Evolutionary conservation across 2,329 filamentous ascomycete genomes (phyloP).

Genomic region (Cercospora citrullina): DNA sequence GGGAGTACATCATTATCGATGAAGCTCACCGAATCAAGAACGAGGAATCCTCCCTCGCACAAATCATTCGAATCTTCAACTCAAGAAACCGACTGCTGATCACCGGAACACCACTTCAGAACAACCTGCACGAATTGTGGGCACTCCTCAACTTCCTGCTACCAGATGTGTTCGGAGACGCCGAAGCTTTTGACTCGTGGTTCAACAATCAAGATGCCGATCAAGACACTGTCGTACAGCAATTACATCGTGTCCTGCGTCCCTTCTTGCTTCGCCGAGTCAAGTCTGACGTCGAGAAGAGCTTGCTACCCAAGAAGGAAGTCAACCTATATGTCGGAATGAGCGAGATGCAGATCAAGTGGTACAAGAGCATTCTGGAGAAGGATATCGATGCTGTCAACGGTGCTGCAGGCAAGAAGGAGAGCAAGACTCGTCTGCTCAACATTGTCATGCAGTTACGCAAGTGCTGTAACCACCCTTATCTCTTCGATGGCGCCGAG

Average conservation of each 20-base stretch:
- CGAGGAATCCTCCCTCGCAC: constrained; percentile 92
- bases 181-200: constrained; percentile 97
- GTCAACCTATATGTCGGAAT: constrained; percentile 96
- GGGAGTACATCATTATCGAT: constrained; percentile 99
- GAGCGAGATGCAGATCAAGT: constrained; percentile 98
- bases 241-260: constrained; percentile 87
- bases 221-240: constrained; percentile 93
- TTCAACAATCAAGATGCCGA: constrained; percentile 88
- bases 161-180: constrained; percentile 96
- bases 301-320: constrained; percentile 93
- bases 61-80: constrained; percentile 94
- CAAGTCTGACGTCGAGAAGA: constrained; percentile 98
- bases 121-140: constrained; percentile 98
- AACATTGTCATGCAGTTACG: constrained; percentile 99
- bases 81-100: constrained; percentile 94
- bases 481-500: constrained; percentile 95
- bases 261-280: constrained; percentile 94
- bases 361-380: constrained; percentile 98
- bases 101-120: constrained; percentile 93
- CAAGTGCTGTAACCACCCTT: constrained; percentile 98
- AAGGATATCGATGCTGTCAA: constrained; percentile 99
- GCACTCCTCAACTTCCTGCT: constrained; percentile 94
- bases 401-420: constrained; percentile 89
- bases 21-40: constrained; percentile 99
- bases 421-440: constrained; percentile 93